These are phyloP conservation scores for Kwoniella newhampshirensis DNA, from an alignment of 768 basidiomycete genomes.

Conservation along the genomic window DNA sequence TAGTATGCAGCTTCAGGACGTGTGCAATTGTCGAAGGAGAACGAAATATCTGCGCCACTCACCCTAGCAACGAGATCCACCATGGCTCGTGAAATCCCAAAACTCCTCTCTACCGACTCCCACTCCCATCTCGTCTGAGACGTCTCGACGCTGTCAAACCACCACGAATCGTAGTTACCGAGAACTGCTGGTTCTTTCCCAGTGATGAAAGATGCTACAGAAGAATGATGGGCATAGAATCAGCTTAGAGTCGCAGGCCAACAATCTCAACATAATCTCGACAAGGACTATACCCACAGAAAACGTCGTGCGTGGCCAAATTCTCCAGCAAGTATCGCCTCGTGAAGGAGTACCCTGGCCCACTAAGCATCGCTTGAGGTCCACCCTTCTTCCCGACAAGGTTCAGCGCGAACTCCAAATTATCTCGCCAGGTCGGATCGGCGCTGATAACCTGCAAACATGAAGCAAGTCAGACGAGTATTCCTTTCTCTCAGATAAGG, in stretches of 20 bases:
- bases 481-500: no score
- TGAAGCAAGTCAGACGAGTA: slow-evolving; percentile 3
- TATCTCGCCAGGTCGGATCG: slow-evolving; percentile 37
- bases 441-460: slow-evolving; percentile 34
- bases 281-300: slow-evolving; percentile 20
- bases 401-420: slow-evolving; percentile 43
- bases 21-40: no score
- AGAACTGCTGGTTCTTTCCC: slow-evolving; percentile 40
- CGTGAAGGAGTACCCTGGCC: slow-evolving; percentile 31
- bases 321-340: slow-evolving; percentile 40
- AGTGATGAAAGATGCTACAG: slow-evolving; percentile 37
- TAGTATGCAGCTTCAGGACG: no score
- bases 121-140: slow-evolving; percentile 41
- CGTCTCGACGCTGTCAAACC: slow-evolving; percentile 42
- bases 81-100: slow-evolving; percentile 34
- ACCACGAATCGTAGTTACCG: slow-evolving; percentile 40
- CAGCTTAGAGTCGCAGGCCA: background rate
- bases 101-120: slow-evolving; percentile 36
- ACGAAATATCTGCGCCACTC: slow-evolving; percentile 11
- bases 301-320: slow-evolving; percentile 40
- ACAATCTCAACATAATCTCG: background rate
- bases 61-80: slow-evolving; percentile 37
- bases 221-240: no score
- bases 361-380: slow-evolving; percentile 35
- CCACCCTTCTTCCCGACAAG: slow-evolving; percentile 38